These are phyloP conservation scores for Calonectria fujianensis DNA, from an alignment of 2,329 filamentous ascomycete genomes.

Conservation along the genomic window DNA sequence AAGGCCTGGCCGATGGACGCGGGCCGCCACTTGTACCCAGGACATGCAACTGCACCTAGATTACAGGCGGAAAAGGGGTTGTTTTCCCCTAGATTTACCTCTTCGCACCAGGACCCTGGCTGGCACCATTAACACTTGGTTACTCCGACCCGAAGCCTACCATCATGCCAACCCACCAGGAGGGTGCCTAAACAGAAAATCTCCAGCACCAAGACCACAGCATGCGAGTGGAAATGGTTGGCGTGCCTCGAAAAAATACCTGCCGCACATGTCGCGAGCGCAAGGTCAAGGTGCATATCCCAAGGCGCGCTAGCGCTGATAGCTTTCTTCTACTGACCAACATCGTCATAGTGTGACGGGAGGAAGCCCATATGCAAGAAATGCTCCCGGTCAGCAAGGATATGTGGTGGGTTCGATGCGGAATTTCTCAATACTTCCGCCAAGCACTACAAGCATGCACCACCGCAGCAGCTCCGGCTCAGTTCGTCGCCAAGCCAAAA, in stretches of 20 bases:
- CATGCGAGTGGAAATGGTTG: background rate
- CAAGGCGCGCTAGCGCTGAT: background rate
- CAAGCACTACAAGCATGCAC: background rate
- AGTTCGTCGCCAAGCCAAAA: background rate
- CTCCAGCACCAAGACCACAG: background rate
- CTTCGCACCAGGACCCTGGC: background rate
- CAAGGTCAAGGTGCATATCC: constrained; percentile 22
- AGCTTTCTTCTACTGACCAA: background rate
- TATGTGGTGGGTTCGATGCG: constrained; percentile 14
- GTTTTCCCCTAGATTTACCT: background rate
- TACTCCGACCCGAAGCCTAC: background rate
- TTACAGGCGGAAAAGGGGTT: background rate
- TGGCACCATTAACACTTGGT: background rate
- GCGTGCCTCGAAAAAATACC: constrained; percentile 15
- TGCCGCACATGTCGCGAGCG: constrained; percentile 25
- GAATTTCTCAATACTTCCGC: background rate
- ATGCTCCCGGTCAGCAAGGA: constrained; percentile 1
- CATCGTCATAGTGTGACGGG: constrained; percentile 17
- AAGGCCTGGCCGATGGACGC: background rate
- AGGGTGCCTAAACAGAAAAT: background rate
- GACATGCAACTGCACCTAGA: background rate
- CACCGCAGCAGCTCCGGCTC: no score
- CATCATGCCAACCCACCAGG: background rate
- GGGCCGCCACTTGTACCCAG: background rate
- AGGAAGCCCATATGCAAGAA: constrained; percentile 3